A percentile compares a stretch with the other conserved stretches of the same genome.
Conservation (phyloP, 192 early-diverging fungal genomes). For the Rhizoclosmatium sp. region DNA sequence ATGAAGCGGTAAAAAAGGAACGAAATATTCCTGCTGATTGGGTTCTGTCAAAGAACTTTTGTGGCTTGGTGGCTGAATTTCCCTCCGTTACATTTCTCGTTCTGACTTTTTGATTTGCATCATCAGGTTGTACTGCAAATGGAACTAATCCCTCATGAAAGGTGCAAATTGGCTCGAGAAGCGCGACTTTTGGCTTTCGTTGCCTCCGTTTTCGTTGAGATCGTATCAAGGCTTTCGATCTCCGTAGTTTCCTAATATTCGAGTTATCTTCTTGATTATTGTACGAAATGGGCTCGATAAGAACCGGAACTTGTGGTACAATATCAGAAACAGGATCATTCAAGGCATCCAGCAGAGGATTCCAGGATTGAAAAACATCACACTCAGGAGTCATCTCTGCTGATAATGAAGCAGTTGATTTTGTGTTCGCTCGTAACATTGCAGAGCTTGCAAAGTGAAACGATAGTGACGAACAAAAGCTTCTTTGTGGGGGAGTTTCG, state of each 20-base stretch:
- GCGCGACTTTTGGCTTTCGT: neutral
- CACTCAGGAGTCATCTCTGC: neutral
- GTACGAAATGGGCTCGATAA: neutral
- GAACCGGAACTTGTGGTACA: neutral
- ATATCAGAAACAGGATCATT: neutral
- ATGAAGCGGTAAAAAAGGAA: neutral
- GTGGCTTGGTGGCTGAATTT: neutral
- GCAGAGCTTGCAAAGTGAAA: neutral
- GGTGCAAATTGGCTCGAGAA: neutral
- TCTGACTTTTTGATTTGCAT: neutral
- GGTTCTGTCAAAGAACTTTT: neutral
- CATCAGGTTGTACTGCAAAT: neutral
- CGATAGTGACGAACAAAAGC: neutral
- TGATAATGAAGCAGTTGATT: neutral
- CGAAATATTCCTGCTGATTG: neutral
- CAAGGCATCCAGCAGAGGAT: neutral
- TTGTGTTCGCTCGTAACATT: neutral
- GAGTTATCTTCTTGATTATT: neutral
- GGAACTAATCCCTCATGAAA: neutral
- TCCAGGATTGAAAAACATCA: neutral
- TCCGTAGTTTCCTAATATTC: neutral
- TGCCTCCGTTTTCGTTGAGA: neutral
- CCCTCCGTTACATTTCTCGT: neutral
- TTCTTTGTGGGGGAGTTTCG: no score
- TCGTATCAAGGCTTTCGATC: neutral